phyloP scores from a whole-genome alignment of 352 stramenopile species.

The Phytophthora boehmeriae region DNA sequence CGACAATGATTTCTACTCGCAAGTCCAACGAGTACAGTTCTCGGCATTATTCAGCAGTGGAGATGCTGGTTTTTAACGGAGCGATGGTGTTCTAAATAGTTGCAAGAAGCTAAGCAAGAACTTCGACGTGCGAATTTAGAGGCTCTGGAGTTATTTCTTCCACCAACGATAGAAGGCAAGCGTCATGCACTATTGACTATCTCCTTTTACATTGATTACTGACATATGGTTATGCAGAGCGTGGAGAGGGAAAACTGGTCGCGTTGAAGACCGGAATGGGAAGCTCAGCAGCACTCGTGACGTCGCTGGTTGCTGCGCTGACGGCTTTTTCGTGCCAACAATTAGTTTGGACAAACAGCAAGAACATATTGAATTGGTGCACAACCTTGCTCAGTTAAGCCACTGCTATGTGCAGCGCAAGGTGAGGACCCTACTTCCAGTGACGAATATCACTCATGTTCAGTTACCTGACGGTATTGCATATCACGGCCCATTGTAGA shows the following conservation, averaged over 20 bases:
- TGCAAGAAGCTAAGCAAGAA: constrained; percentile 64
- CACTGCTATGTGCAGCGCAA: constrained; percentile 97
- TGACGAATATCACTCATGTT: not conserved
- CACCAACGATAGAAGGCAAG: constrained; percentile 65
- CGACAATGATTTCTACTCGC: constrained; percentile 98
- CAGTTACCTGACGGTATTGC: not conserved
- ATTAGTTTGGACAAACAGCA: constrained; percentile 23
- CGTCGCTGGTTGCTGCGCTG: constrained; percentile 92
- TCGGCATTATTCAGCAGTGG: not conserved
- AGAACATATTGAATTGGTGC: constrained; percentile 67
- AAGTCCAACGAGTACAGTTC: constrained; percentile 62
- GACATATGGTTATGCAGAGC: constrained; percentile 29
- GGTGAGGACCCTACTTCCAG: constrained; percentile 29
- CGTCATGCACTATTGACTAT: not conserved
- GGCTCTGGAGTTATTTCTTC: constrained; percentile 85
- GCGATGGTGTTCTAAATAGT: constrained; percentile 35
- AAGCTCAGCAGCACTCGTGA: constrained; percentile 95
- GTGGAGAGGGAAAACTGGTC: constrained; percentile 41
- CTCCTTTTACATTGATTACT: not conserved
- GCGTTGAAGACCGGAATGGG: constrained; percentile 97
- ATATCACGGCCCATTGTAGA: constrained; percentile 36
- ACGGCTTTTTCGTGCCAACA: constrained; percentile 82
- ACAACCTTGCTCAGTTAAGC: constrained; percentile 95
- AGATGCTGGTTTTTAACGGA: not conserved
- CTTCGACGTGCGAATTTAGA: constrained; percentile 71